phyloP scores from a whole-genome alignment of 345 rosid genomes.

The Reutealis trisperma region DNA sequence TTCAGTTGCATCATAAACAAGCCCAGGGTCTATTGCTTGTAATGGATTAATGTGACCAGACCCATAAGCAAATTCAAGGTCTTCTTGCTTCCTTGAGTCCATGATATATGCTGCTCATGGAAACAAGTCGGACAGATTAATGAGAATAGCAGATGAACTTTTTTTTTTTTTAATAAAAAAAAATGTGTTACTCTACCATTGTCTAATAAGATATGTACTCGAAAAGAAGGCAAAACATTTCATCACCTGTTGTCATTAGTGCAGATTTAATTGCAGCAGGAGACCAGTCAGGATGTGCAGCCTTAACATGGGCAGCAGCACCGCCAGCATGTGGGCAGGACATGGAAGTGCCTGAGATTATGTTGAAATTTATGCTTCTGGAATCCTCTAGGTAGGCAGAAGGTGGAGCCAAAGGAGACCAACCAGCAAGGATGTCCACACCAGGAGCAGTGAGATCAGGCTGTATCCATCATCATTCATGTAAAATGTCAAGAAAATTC shows the following conservation, averaged over 20 bases:
- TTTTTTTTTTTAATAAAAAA: no score
- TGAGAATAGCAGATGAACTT: neutral
- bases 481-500: neutral
- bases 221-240: slow-evolving; percentile 30
- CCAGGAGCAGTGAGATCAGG: slow-evolving; percentile 30
- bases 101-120: slow-evolving; percentile 6
- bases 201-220: neutral
- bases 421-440: slow-evolving; percentile 27
- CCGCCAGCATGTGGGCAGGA: slow-evolving; percentile 27
- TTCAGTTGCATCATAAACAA: no score
- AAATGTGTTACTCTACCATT: neutral
- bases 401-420: slow-evolving; percentile 21
- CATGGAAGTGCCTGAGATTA: slow-evolving; percentile 29
- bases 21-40: slow-evolving; percentile 36
- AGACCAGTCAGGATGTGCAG: slow-evolving; percentile 26
- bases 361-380: slow-evolving; percentile 10
- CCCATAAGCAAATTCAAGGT: slow-evolving; percentile 41
- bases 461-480: neutral
- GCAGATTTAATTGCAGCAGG: slow-evolving; percentile 23
- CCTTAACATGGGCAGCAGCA: slow-evolving; percentile 28
- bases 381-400: neutral
- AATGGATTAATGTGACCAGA: slow-evolving; percentile 46
- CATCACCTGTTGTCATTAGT: slow-evolving; percentile 28
- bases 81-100: slow-evolving; percentile 38
- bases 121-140: neutral